Base-by-base conservation (phyloP, 352 stramenopile species). In the Globisporangium cystogenes region DNA sequence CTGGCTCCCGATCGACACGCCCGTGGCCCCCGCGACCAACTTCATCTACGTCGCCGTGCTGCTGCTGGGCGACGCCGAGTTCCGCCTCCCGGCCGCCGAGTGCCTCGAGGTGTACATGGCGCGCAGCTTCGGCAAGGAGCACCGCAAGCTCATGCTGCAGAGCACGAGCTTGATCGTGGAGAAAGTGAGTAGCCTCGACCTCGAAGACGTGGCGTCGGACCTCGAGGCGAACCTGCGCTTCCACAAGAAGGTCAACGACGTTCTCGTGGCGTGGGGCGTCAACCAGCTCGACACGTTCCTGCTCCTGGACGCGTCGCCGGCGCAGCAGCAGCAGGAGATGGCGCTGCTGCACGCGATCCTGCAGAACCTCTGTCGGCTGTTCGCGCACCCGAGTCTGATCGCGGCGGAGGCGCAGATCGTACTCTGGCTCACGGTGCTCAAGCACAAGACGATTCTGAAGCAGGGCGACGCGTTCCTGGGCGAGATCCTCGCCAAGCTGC, bases 191-290 rank as follows among this genome's bases (percentile, higher is more conserved):
- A 60, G 58, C 14, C 42, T 86, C 40, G 62, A 85, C 55, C n/a
- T 86, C 16, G 27, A 68, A 40, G 51, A 74, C 57, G 45, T 76
- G 8, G 57, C 70, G 35, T 66, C 70, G 0, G 70, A 88, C 29
- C 27, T 90, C 16, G 68, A 82, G 23, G 61, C 53, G 3, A 84
- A 78, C 24, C 48, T 92, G 33, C 58, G 65, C 0, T 86, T 92
- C 41, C 79, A 90, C 52, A 77, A 78, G 55, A 89, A 92, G 51
- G 20, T 90, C 23, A 92, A 92, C 53, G 76, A 89, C 29, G 46
- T 90, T 48, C 65, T 92, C 21, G 75, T 92, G 36, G 72, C 68
- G 47, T 92, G 78, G 76, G 79, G 76, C 2, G 76, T 68, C 2
- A 78, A 76, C 36, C 82, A 92, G 48, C 40, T 92, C 10, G 82